Evolutionary conservation across 371 early-diverging fungal species (phyloP).

Genomic region (Mucor irregularis): DNA sequence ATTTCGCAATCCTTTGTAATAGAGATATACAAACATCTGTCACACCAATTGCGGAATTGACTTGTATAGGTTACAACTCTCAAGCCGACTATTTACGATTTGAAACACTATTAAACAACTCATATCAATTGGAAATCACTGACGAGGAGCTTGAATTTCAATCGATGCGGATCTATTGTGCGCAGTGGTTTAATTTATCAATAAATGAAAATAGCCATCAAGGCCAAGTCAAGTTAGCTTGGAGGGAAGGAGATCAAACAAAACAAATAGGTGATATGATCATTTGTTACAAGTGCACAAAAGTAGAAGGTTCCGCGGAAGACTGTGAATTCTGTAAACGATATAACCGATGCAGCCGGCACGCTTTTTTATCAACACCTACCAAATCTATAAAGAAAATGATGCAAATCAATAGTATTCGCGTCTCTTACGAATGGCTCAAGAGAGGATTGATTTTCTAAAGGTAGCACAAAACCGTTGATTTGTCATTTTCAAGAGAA

Average conservation of each 20-base stretch:
- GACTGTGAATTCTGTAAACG: neutral
- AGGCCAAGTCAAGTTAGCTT: slow-evolving; percentile 3
- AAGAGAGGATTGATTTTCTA: slow-evolving; percentile 1
- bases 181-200: slow-evolving; percentile 5
- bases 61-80: slow-evolving; percentile 13
- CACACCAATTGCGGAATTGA: neutral
- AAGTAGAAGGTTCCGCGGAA: neutral
- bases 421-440: slow-evolving; percentile 13
- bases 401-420: slow-evolving; percentile 1
- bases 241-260: slow-evolving; percentile 9
- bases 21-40: neutral
- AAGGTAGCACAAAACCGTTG: neutral
- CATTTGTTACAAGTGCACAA: neutral
- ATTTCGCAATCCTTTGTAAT: slow-evolving; percentile 15
- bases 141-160: neutral
- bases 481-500: slow-evolving; percentile 7
- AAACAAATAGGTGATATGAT: neutral
- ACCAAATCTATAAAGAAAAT: neutral
- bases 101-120: neutral
- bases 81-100: slow-evolving; percentile 10
- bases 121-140: neutral
- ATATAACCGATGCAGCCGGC: neutral
- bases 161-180: slow-evolving; percentile 4
- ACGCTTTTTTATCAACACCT: neutral
- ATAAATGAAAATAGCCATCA: neutral